A percentile compares a stretch with the other conserved stretches of the same genome.
These are phyloP conservation scores for Rhynchospora pubera DNA, from an alignment of 176 grass and related monocot species.

Conservation along the genomic window DNA sequence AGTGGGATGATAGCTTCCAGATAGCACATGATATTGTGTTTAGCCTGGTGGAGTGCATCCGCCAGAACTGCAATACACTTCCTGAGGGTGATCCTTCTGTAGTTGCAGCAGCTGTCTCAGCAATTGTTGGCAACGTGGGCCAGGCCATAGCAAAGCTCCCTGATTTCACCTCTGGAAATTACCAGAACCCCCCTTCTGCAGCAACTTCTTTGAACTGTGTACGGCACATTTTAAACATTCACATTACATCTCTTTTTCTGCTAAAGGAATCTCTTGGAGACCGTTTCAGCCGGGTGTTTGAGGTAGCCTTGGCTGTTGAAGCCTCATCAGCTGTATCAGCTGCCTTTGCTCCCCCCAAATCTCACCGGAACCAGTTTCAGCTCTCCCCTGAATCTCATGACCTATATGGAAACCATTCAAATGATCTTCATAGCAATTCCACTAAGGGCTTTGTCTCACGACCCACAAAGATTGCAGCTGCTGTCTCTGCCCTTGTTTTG, in stretches of 20 bases:
- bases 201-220: conserved; percentile 53
- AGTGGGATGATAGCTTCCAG: conserved; percentile 74
- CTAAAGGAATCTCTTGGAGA: conserved; percentile 96
- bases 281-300: conserved; percentile 59
- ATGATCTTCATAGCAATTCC: conserved; percentile 50
- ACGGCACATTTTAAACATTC: conserved; percentile 59
- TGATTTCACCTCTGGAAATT: conserved; percentile 64
- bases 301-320: conserved; percentile 80
- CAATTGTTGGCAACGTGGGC: conserved; percentile 74
- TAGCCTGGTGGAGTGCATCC: conserved; percentile 65
- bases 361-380: conserved; percentile 87
- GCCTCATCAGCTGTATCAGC: conserved; percentile 61
- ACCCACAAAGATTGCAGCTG: conserved; percentile 64
- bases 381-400: conserved; percentile 78
- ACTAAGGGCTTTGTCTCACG: conserved; percentile 65
- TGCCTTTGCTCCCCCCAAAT: conserved; percentile 58
- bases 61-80: conserved; percentile 56
- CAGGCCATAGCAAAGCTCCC: conserved; percentile 64
- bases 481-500: conserved; percentile 82
- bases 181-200: conserved; percentile 49
- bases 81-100: conserved; percentile 70
- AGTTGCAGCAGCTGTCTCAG: conserved; percentile 75
- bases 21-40: conserved; percentile 82
- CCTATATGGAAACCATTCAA: conserved; percentile 65
- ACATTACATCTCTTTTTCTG: conserved; percentile 79